Evolutionary conservation across 306 rosid genomes (phyloP).

Genomic region (Rubus idaeus): DNA sequence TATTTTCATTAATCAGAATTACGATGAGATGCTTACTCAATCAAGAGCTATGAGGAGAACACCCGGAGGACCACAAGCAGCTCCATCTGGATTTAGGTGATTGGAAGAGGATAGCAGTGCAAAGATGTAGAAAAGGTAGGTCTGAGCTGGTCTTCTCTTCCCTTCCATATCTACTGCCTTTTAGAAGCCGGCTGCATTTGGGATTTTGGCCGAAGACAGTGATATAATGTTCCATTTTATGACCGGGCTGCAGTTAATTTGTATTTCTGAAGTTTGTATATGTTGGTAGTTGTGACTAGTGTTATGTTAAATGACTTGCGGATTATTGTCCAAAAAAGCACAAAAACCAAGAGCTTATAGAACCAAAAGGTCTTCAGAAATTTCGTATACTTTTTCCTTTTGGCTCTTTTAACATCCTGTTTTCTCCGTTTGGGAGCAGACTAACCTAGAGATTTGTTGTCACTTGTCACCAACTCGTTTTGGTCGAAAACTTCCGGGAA

Average conservation of each 20-base stretch:
- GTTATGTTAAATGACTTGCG: constrained; percentile 2
- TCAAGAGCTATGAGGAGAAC: constrained; percentile 66
- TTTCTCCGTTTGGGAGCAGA: not conserved
- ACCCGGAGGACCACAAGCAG: constrained; percentile 57
- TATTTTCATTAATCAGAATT: constrained; percentile 50
- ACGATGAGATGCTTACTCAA: constrained; percentile 69
- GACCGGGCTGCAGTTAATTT: not conserved
- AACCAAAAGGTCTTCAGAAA: not conserved
- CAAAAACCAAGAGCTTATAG: not conserved
- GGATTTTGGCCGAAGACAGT: not conserved
- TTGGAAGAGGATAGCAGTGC: constrained; percentile 6
- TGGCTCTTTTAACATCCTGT: not conserved
- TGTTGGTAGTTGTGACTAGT: constrained; percentile 7
- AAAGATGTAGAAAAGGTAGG: not conserved
- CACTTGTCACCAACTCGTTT: not conserved
- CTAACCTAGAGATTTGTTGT: not conserved
- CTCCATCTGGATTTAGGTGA: constrained; percentile 80
- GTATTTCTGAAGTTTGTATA: not conserved
- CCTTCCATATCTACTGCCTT: constrained; percentile 23
- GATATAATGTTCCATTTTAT: constrained; percentile 1
- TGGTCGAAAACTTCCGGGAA: not conserved
- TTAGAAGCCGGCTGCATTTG: constrained; percentile 5
- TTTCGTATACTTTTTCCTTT: too few relatives aligned
- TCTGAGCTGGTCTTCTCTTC: constrained; percentile 19
- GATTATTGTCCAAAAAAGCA: not conserved